A percentile compares a stretch with the other conserved stretches of the same genome.
These are phyloP conservation scores for Euphorbia celastroides DNA, from an alignment of 441 rosid genomes.

Conservation along the genomic window DNA sequence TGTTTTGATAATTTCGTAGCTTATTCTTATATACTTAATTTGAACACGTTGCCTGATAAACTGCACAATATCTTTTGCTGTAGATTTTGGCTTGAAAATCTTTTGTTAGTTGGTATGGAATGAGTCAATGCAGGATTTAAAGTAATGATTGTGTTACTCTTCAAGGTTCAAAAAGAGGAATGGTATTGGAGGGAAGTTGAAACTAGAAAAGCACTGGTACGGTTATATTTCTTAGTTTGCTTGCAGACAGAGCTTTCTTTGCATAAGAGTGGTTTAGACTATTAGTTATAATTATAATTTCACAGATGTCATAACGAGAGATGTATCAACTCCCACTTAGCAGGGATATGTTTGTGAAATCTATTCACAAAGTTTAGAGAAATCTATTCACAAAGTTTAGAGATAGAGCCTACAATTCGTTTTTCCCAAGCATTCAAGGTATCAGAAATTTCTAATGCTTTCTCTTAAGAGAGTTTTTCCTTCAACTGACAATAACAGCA, in stretches of 20 bases:
- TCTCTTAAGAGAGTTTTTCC: no score
- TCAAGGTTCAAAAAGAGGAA: no score
- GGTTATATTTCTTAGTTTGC: no score
- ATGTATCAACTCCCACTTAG: not conserved
- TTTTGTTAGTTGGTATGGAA: not conserved
- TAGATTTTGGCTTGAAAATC: not conserved
- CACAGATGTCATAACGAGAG: not conserved
- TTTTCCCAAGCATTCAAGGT: constrained; percentile 78
- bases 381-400: constrained; percentile 50
- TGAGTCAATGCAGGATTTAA: not conserved
- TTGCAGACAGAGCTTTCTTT: not conserved
- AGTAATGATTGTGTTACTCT: not conserved
- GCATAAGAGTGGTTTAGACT: not conserved
- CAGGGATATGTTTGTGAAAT: constrained; percentile 64
- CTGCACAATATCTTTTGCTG: not conserved
- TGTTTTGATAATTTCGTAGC: not conserved
- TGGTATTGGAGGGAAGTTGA: no score
- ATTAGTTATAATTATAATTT: not conserved
- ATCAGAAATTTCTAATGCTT: constrained; percentile 5
- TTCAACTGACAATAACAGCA: no score
- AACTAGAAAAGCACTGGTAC: no score
- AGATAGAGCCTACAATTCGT: constrained; percentile 60
- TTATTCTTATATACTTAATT: not conserved
- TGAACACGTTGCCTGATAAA: not conserved
- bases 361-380: constrained; percentile 48